Conservation (phyloP, 2,329 filamentous ascomycete genomes). For the Chaetomium sp. region DNA sequence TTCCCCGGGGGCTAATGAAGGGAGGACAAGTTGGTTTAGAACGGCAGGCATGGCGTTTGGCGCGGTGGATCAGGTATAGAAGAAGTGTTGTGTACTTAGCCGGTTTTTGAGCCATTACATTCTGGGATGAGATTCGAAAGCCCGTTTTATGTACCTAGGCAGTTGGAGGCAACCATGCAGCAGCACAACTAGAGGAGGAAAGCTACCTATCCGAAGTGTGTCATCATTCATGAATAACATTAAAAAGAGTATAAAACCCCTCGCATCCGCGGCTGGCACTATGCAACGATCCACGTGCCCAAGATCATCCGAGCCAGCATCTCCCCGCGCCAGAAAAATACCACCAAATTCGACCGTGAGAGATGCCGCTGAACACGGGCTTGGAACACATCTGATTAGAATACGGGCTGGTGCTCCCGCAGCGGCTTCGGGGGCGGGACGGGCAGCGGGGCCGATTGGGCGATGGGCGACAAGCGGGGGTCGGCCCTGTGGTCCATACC, state of each 20-base stretch:
- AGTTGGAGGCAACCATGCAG: not conserved
- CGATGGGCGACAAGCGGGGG: not conserved
- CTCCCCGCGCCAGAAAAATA: not conserved
- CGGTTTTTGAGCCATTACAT: not conserved
- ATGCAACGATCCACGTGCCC: not conserved
- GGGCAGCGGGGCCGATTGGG: conserved; percentile 5
- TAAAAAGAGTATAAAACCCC: not conserved
- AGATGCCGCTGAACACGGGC: not conserved
- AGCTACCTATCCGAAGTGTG: not conserved
- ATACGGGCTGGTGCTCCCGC: not conserved
- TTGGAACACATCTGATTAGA: not conserved
- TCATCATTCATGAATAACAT: not conserved
- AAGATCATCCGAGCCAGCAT: not conserved
- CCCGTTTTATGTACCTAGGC: not conserved
- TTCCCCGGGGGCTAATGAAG: not conserved
- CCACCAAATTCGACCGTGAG: not conserved
- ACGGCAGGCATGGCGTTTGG: not conserved
- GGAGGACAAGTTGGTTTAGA: not conserved
- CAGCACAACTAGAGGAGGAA: not conserved
- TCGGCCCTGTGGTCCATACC: not conserved
- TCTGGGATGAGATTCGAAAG: not conserved
- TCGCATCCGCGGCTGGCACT: not conserved
- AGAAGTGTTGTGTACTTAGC: not conserved
- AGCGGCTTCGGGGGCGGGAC: not conserved
- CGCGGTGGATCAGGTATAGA: not conserved